phyloP scores from a whole-genome alignment of 192 early-diverging fungal genomes.

The Podila epigama region DNA sequence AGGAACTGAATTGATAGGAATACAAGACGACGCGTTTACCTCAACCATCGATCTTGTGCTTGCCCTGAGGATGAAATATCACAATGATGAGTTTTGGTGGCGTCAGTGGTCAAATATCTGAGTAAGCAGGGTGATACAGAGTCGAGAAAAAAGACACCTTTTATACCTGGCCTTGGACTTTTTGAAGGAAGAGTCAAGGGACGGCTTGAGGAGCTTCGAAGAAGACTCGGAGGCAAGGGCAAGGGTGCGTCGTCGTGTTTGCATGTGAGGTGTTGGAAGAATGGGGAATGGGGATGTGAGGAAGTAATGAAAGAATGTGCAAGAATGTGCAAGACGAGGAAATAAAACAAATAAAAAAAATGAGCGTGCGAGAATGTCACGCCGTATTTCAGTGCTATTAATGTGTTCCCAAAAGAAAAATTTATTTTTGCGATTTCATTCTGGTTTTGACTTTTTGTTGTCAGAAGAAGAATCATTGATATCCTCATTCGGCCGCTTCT shows the following conservation, averaged over 20 bases:
- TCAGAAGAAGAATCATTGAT: background rate
- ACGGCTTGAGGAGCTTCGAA: conserved; percentile 9
- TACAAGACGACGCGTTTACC: background rate
- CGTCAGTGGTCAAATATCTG: conserved; percentile 26
- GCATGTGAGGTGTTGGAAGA: conserved; percentile 10
- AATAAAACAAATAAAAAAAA: too few species aligned
- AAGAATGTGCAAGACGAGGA: too few species aligned
- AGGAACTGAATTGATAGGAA: background rate
- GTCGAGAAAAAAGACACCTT: background rate
- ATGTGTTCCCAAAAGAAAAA: too few species aligned
- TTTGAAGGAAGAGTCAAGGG: conserved; percentile 23
- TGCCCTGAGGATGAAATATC: background rate
- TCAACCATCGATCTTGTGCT: background rate
- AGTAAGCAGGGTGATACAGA: background rate
- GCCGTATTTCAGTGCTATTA: too few species aligned
- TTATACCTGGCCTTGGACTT: conserved; percentile 38
- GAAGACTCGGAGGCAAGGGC: background rate
- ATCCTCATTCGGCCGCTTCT: background rate
- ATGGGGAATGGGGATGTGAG: background rate
- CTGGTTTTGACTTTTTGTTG: background rate
- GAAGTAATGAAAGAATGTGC: background rate
- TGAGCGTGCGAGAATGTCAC: too few species aligned
- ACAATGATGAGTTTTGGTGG: conserved; percentile 22
- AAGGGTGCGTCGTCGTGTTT: conserved; percentile 14
- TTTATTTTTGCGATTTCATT: background rate